phyloP scores from a whole-genome alignment of 257 asterid species.

The Rhazya stricta region DNA sequence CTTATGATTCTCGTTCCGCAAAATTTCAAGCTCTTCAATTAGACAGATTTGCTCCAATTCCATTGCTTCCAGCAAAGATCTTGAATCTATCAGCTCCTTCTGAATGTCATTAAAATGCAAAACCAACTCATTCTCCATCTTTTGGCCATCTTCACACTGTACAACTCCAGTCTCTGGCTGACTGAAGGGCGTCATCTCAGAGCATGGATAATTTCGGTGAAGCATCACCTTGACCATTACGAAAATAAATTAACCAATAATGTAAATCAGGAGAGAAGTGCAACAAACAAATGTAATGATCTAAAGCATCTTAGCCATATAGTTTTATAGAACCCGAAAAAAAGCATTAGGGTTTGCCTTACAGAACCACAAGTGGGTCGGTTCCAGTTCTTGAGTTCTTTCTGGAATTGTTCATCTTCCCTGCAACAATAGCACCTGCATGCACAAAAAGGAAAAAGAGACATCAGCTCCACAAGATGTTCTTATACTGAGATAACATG shows the following conservation, averaged over 20 bases:
- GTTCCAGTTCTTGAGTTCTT: constrained; percentile 30
- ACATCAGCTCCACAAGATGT: background rate
- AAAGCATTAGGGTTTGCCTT: constrained; percentile 26
- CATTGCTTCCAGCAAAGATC: constrained; percentile 42
- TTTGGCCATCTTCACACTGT: constrained; percentile 23
- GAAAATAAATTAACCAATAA: background rate
- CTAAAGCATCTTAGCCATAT: background rate
- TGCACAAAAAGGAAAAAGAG: background rate
- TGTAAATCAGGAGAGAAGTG: constrained; percentile 8
- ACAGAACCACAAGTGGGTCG: constrained; percentile 38
- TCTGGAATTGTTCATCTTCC: constrained; percentile 45
- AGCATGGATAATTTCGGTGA: constrained; percentile 27
- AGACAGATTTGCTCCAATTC: constrained; percentile 44
- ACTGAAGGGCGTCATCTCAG: constrained; percentile 28
- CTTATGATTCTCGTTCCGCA: constrained; percentile 39
- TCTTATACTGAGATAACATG: background rate
- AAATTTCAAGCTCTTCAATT: constrained; percentile 40
- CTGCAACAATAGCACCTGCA: constrained; percentile 21
- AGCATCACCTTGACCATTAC: constrained; percentile 26
- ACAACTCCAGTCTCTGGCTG: constrained; percentile 23
- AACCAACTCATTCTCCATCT: constrained; percentile 17
- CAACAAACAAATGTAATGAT: constrained; percentile 9
- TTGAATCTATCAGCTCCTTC: constrained; percentile 49
- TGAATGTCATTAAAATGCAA: constrained; percentile 34
- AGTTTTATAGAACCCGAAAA: background rate